Percentiles rank a stretch among this genome's conserved stretches.
These are phyloP conservation scores for Austroboletus sp. DNA, from an alignment of 1,284 basidiomycete genomes.

Conservation along the genomic window DNA sequence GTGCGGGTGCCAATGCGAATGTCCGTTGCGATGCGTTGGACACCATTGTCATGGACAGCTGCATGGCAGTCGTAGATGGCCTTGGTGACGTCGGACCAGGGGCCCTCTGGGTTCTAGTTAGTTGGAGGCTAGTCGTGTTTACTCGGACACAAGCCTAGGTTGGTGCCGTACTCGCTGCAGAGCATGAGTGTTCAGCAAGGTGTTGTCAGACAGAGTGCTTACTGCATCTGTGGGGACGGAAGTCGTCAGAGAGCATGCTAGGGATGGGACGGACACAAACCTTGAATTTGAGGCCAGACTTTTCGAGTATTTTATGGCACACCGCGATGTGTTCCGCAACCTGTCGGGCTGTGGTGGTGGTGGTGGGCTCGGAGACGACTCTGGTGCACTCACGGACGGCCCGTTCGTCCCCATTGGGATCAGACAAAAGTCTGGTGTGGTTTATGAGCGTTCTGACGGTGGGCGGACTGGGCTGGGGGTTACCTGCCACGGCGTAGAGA, in stretches of 20 bases:
- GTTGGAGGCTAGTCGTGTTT: neutral
- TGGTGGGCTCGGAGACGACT: neutral
- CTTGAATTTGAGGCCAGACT: conserved; percentile 75
- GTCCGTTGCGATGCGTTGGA: conserved; percentile 74
- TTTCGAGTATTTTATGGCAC: conserved; percentile 74
- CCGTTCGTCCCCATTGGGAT: conserved; percentile 72
- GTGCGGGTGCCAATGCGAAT: conserved; percentile 86
- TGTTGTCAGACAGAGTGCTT: conserved; percentile 30
- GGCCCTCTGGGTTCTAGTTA: conserved; percentile 53
- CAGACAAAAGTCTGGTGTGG: conserved; percentile 66
- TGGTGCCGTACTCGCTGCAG: conserved; percentile 81
- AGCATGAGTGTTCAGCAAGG: conserved; percentile 9
- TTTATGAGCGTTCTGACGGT: neutral
- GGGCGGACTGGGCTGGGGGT: neutral
- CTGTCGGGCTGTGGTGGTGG: conserved; percentile 27
- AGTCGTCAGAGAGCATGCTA: conserved; percentile 1
- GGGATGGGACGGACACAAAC: conserved; percentile 36
- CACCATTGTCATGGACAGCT: conserved; percentile 76
- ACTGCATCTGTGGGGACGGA: conserved; percentile 58
- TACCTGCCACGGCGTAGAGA: conserved; percentile 63
- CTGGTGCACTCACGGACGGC: conserved; percentile 48
- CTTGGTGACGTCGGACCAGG: conserved; percentile 74
- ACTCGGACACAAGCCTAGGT: conserved; percentile 52
- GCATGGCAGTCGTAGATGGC: conserved; percentile 83
- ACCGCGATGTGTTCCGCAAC: conserved; percentile 69